Base-by-base conservation (phyloP, 23 red algal genomes). In the Gracilaria vermiculophylla region DNA sequence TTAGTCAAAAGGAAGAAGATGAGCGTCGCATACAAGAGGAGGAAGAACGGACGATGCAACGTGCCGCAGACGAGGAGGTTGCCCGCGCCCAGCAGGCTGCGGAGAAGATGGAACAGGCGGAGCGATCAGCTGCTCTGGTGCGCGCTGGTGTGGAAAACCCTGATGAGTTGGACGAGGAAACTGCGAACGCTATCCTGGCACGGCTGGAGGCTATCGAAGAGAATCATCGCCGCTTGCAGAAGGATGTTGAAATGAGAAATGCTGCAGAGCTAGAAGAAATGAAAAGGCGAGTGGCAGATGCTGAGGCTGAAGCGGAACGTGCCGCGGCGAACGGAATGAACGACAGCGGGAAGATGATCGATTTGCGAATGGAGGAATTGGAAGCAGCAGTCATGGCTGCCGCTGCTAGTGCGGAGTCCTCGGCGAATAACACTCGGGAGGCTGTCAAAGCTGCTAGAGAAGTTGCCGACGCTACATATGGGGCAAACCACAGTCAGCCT, bases 301-400 rank as follows among this genome's bases (percentile, higher is more conserved):
- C 71, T 24, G 83, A 94, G 73, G 82, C 83, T 14, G 81, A 86
- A 55, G 92, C 92, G 39, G 92, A 85, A 33, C 69, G 80, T 48
- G 78, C 67, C 19, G 73, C 82, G 7, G 33, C 54, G 11, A 70
- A 14, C 70, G 49, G 76, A 37, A 29, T 69, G 13, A 51, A 51
- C 19, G 67, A 85, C 6, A 56, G 47, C 51, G 80, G 80, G 29
- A 53, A 88, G 79, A 50, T 94, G 52, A 34, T 88, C 35, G 80
- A 85, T 37, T 52, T 94, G 61, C 80, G 83, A 16, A 88, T 94
- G 92, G 92, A 94, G 28, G 92, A 80, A 28, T 39, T 94, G 7
- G 92, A 94, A 73, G 81, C 92, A 53, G 82, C 81, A 31, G 92
- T 94, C 32, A 87, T 80, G 53, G 83, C 81, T 24, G 92, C 92